Evolutionary conservation across 441 rosid species (phyloP), one percentile per base, ranked within the genome.

Genomic region (Erodium texanum): DNA sequence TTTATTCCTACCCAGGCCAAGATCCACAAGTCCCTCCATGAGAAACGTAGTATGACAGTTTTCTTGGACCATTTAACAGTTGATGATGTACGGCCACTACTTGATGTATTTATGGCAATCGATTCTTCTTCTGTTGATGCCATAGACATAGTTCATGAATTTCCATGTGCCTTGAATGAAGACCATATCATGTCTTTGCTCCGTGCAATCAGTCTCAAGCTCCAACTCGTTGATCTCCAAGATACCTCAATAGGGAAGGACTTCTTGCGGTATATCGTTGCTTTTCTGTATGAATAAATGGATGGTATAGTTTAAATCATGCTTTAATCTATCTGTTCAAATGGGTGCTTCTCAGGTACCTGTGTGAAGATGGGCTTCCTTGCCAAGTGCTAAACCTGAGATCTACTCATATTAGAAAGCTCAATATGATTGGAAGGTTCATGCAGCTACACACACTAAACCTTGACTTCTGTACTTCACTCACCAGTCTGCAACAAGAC

Each of bases 401-500:
- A 65, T 72, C 81, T 1, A 74, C 71, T 34, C 65, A 66, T 59
- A 67, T 82, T 36, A 71, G 67, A 67, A 82, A 79, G 64, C 82
- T 85, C 62, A 73, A 79, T 77, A 80, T 85, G 80, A 68, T 62
- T 56, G 89, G 87, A 66, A 73, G 66, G 22, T 85, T 85, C 62
- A 73, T 72, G 72, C 78, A n/a, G 24, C 70, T 86, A 38, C 76
- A 70, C 64, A 78, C 85, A 8, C 68, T 86, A 23, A 83, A 79
- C 71, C 67, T 86, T 74, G 87, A 83, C 56, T 82, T 82, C 43
- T 79, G 83, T 68, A 77, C 84, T 43, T 82, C 85, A 14, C 77
- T 86, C 48, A 70, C 85, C 18, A 76, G 77, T 73, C 79, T 85
- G 70, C 83, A 79, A 4, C 65, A 75, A 71, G 87, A 82, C 64